Evolutionary conservation across 1,139 yeast species (phyloP).

Genomic region (Suhomyces atakaporum): DNA sequence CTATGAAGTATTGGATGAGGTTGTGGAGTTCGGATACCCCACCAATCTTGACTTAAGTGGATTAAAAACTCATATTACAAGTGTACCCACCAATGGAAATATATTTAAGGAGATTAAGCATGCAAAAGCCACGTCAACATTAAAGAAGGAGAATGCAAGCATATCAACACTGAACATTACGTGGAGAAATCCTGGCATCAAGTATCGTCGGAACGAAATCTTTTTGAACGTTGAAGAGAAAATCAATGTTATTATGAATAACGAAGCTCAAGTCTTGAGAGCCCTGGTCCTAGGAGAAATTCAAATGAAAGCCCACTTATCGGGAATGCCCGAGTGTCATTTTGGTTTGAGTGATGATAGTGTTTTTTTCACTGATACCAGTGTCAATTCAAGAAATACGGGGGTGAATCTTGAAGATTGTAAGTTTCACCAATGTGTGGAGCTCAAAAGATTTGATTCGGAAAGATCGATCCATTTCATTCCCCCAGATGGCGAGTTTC

Average conservation of each 20-base stretch:
- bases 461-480: slow-evolving; percentile 70
- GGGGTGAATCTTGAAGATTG: slow-evolving; percentile 71
- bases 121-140: slow-evolving; percentile 2
- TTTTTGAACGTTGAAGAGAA: slow-evolving; percentile 76
- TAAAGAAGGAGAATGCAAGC: slow-evolving; percentile 4
- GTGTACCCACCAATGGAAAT: slow-evolving; percentile 25
- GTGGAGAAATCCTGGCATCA: slow-evolving; percentile 75
- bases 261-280: slow-evolving; percentile 61
- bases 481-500: slow-evolving; percentile 94
- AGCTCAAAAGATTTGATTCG: slow-evolving; percentile 65
- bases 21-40: slow-evolving; percentile 82
- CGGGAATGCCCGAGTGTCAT: slow-evolving; percentile 73
- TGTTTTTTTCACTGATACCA: slow-evolving; percentile 17
- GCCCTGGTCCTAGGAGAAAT: slow-evolving; percentile 80
- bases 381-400: slow-evolving; percentile 17
- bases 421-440: slow-evolving; percentile 87
- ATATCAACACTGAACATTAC: slow-evolving; percentile 29
- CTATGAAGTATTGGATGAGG: slow-evolving; percentile 77
- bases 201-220: slow-evolving; percentile 81
- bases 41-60: slow-evolving; percentile 60
- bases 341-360: slow-evolving; percentile 60
- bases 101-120: slow-evolving; percentile 22
- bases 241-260: slow-evolving; percentile 65
- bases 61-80: slow-evolving; percentile 29
- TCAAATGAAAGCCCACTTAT: slow-evolving; percentile 67